These are phyloP conservation scores for Talaromyces atroroseus DNA, from an alignment of 2,329 filamentous ascomycete species.

Conservation along the genomic window DNA sequence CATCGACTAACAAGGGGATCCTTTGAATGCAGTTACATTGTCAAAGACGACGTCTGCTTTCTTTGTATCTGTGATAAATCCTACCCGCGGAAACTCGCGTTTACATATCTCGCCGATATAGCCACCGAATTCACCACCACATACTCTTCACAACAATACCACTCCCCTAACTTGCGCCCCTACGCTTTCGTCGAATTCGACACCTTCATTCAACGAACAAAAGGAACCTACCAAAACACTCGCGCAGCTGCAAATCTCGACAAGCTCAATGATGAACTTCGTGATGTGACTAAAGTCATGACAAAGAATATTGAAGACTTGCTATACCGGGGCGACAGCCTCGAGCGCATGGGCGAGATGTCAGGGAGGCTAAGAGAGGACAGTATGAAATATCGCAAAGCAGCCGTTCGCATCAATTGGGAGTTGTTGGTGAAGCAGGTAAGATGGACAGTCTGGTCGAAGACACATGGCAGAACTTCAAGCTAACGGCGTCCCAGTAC, in stretches of 20 bases:
- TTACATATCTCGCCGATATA: conserved; percentile 94
- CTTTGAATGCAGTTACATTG: conserved; percentile 63
- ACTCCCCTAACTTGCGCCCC: conserved; percentile 69
- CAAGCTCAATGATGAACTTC: conserved; percentile 92
- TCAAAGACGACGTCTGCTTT: conserved; percentile 79
- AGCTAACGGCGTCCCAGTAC: conserved; percentile 52
- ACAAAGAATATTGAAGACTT: conserved; percentile 99
- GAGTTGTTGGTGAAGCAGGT: conserved; percentile 87
- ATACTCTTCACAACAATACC: conserved; percentile 69
- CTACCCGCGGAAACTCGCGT: conserved; percentile 96
- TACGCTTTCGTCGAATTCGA: conserved; percentile 99
- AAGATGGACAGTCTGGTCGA: not conserved
- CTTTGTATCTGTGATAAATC: conserved; percentile 87
- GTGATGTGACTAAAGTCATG: conserved; percentile 98
- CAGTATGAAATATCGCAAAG: conserved; percentile 86
- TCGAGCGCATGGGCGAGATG: conserved; percentile 97
- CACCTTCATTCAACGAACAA: conserved; percentile 89
- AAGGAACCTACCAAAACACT: conserved; percentile 88
- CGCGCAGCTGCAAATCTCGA: conserved; percentile 88
- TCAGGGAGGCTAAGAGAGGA: conserved; percentile 83
- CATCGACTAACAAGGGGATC: not conserved
- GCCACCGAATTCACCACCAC: conserved; percentile 83
- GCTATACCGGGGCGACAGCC: conserved; percentile 84
- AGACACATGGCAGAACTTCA: not conserved
- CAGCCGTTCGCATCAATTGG: conserved; percentile 96